phyloP scores from a whole-genome alignment of 2,329 filamentous ascomycete species.

The Pseudophaeomoniella oleicola region DNA sequence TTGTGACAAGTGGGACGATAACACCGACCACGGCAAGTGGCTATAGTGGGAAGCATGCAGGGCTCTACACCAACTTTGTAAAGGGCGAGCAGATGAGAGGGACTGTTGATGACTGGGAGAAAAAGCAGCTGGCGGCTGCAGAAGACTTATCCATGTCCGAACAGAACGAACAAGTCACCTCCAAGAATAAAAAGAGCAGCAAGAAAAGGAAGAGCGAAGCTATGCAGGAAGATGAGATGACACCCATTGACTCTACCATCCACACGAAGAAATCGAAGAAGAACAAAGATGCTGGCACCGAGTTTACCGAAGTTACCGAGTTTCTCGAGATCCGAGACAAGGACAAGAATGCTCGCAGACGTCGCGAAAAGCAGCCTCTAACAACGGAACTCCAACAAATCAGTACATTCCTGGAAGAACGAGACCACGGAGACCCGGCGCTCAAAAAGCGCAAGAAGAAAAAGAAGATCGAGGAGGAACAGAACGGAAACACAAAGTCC shows the following conservation, averaged over 20 bases:
- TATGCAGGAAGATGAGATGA: neutral
- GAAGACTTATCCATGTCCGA: no score
- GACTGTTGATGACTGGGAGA: slow-evolving; percentile 32
- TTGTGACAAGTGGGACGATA: slow-evolving; percentile 39
- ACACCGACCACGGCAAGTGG: slow-evolving; percentile 28
- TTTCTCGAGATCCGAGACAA: neutral
- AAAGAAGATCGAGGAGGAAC: neutral
- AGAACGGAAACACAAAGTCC: neutral
- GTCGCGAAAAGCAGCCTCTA: neutral
- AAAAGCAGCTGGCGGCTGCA: slow-evolving; percentile 1
- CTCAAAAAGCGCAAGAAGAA: neutral
- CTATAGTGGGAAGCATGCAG: slow-evolving; percentile 25
- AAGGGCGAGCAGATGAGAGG: slow-evolving; percentile 63
- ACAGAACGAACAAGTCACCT: slow-evolving; percentile 6
- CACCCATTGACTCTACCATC: neutral
- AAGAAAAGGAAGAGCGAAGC: slow-evolving; percentile 11
- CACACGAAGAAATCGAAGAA: neutral
- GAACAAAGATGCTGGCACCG: neutral
- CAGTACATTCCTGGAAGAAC: neutral
- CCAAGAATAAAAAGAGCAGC: neutral
- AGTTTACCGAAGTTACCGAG: neutral
- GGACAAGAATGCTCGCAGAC: neutral
- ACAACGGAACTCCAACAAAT: neutral
- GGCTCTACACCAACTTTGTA: slow-evolving; percentile 73
- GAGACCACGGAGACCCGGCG: neutral